phyloP scores from a whole-genome alignment of 2,329 filamentous ascomycete species.

The Neocucurbitaria cava region DNA sequence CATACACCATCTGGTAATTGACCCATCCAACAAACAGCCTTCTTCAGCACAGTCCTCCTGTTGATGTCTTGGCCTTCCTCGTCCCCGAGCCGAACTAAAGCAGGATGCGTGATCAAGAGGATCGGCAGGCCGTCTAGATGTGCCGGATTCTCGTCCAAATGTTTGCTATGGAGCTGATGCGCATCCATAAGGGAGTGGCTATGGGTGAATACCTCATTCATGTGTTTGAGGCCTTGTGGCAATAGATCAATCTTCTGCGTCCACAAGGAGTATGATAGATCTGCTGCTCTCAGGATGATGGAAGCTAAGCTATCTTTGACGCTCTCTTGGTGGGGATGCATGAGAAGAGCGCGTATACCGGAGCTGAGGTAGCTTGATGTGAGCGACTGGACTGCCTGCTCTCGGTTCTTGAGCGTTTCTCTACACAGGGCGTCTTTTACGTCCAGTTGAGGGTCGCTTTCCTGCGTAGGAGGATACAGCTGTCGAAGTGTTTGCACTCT shows the following conservation, averaged over 20 bases:
- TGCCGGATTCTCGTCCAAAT: not conserved
- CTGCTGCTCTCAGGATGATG: not conserved
- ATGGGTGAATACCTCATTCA: not conserved
- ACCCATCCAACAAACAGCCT: not conserved
- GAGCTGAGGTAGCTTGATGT: not conserved
- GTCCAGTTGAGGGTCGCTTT: not conserved
- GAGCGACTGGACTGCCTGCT: not conserved
- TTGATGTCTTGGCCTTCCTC: not conserved
- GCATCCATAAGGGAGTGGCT: not conserved
- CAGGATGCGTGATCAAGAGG: not conserved
- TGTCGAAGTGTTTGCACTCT: not conserved
- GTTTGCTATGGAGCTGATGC: not conserved
- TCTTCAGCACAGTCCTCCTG: not conserved
- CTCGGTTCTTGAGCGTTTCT: not conserved
- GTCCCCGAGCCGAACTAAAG: not conserved
- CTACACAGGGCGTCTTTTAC: not conserved
- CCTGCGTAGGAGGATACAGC: not conserved
- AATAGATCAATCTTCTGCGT: not conserved
- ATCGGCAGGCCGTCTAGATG: not conserved
- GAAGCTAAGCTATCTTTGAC: not conserved
- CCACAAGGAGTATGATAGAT: not conserved
- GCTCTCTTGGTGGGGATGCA: not conserved
- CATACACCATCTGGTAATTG: not conserved
- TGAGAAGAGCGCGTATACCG: not conserved
- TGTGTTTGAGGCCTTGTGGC: not conserved